These are phyloP conservation scores for Tardiomyces blankii DNA, from an alignment of 1,139 yeast genomes.

Conservation along the genomic window DNA sequence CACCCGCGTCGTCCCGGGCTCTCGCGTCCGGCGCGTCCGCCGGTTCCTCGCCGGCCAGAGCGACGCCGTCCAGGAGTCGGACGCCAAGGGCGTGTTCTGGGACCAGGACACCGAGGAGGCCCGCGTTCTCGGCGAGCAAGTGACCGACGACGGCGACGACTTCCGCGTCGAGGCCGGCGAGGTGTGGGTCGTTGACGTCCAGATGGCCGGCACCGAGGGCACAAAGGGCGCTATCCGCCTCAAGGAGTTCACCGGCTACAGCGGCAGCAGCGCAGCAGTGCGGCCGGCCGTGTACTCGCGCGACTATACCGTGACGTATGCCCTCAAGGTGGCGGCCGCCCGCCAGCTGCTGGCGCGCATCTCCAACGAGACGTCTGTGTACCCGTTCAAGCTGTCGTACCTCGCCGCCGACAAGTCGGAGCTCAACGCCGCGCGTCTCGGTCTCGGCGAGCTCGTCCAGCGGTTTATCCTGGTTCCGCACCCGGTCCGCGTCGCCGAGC, in stretches of 20 bases:
- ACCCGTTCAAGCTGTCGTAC: slow-evolving; percentile 66
- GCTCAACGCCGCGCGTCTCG: slow-evolving; percentile 47
- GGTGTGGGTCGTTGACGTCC: slow-evolving; percentile 74
- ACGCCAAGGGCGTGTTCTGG: slow-evolving; percentile 91
- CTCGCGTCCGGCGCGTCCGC: slow-evolving; percentile 82
- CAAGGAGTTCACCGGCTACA: slow-evolving; percentile 20
- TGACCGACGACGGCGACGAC: slow-evolving; percentile 28
- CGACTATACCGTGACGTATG: slow-evolving; percentile 73
- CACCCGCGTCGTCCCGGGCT: slow-evolving; percentile 83
- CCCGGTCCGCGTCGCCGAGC: slow-evolving; percentile 62
- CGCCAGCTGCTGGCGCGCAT: slow-evolving; percentile 60
- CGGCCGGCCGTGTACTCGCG: slow-evolving; percentile 66
- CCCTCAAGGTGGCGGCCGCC: slow-evolving; percentile 63
- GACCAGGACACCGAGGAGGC: slow-evolving; percentile 72
- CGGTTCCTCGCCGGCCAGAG: slow-evolving; percentile 88
- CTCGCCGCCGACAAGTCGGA: slow-evolving; percentile 16
- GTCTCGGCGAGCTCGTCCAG: slow-evolving; percentile 70
- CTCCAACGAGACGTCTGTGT: slow-evolving; percentile 70
- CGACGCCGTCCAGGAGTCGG: slow-evolving; percentile 85
- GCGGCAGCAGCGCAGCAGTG: slow-evolving; percentile 13
- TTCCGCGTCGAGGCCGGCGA: slow-evolving; percentile 70
- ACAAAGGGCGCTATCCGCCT: slow-evolving; percentile 18
- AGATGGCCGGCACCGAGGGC: slow-evolving; percentile 54
- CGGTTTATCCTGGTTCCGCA: slow-evolving; percentile 69
- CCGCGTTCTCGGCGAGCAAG: slow-evolving; percentile 13